A percentile compares a stretch with the other conserved stretches of the same genome.
Evolutionary conservation across 2,329 filamentous ascomycete genomes (phyloP).

Genomic region (Fusarium nelsonii): DNA sequence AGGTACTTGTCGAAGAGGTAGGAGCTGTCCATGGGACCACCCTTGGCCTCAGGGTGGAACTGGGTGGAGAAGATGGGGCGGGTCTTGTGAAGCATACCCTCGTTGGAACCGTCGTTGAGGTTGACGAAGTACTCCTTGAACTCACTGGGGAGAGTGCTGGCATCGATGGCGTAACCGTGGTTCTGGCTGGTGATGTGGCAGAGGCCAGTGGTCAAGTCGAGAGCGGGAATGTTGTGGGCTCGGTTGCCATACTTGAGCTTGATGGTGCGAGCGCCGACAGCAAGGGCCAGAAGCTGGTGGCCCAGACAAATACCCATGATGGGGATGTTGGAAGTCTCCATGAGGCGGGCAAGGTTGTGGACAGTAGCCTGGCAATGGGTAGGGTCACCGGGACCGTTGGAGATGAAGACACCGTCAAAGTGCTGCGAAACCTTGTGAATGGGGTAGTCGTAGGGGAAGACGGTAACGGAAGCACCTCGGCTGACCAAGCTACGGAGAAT

Average conservation of each 20-base stretch:
- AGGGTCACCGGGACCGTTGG: conserved; percentile 97
- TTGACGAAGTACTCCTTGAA: conserved; percentile 99
- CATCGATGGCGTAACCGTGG: conserved; percentile 96
- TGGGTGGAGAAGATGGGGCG: conserved; percentile 98
- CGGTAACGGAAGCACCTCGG: conserved; percentile 91
- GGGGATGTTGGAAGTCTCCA: conserved; percentile 90
- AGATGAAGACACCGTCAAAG: conserved; percentile 99
- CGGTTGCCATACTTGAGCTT: conserved; percentile 99
- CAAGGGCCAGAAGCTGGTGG: conserved; percentile 93
- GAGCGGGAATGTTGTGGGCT: conserved; percentile 96
- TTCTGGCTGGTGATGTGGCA: conserved; percentile 99
- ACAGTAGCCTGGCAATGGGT: conserved; percentile 96
- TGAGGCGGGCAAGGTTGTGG: conserved; percentile 89
- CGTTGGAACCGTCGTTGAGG: conserved; percentile 96
- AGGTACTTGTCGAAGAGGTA: conserved; percentile 98
- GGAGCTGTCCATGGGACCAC: conserved; percentile 92
- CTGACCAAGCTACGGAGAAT: conserved; percentile 94
- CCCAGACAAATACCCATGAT: conserved; percentile 99
- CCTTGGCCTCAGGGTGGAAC: conserved; percentile 99
- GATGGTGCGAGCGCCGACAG: conserved; percentile 87
- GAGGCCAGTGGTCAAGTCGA: conserved; percentile 93
- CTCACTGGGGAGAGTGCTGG: conserved; percentile 81
- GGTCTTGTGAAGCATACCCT: conserved; percentile 95
- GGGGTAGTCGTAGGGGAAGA: conserved; percentile 96
- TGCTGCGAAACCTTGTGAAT: conserved; percentile 98